Evolutionary conservation across 495 filamentous ascomycete genomes (phyloP).

Genomic region (Rostrohypoxylon terebratum): DNA sequence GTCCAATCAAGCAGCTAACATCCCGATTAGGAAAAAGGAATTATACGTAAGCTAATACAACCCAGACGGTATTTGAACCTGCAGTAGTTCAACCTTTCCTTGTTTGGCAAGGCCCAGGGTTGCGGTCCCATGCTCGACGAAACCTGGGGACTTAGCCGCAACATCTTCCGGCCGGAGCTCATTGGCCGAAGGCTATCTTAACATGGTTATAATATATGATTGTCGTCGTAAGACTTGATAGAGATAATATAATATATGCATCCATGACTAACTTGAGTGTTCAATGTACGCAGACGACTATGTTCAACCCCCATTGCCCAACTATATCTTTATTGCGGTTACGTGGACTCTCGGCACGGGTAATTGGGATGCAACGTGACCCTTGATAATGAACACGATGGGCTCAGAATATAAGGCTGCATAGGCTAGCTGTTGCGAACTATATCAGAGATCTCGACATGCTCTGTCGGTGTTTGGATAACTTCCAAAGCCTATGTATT

Average conservation of each 20-base stretch:
- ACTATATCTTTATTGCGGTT: constrained; percentile 15
- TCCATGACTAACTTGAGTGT: background rate
- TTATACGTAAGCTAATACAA: background rate
- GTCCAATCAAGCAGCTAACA: background rate
- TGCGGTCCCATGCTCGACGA: constrained; percentile 13
- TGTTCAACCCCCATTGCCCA: background rate
- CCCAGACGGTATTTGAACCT: constrained; percentile 5
- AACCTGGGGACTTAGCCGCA: constrained; percentile 33
- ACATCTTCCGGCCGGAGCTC: constrained; percentile 19
- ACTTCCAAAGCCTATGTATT: background rate
- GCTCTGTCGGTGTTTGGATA: background rate
- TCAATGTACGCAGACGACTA: background rate
- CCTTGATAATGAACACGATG: background rate
- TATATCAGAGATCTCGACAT: background rate
- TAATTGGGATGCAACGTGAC: constrained; percentile 26
- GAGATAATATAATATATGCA: constrained; percentile 1
- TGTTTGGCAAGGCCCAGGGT: constrained; percentile 16
- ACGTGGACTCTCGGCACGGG: constrained; percentile 23
- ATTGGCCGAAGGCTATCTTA: constrained; percentile 10
- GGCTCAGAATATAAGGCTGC: background rate
- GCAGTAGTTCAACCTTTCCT: constrained; percentile 8
- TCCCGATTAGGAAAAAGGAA: background rate
- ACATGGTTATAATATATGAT: background rate
- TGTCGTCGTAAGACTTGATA: constrained; percentile 7
- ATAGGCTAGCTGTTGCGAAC: background rate